Evolutionary conservation across 331 rosid species (phyloP), one percentile per base, ranked within the genome.

Genomic region (Malus hybrid): DNA sequence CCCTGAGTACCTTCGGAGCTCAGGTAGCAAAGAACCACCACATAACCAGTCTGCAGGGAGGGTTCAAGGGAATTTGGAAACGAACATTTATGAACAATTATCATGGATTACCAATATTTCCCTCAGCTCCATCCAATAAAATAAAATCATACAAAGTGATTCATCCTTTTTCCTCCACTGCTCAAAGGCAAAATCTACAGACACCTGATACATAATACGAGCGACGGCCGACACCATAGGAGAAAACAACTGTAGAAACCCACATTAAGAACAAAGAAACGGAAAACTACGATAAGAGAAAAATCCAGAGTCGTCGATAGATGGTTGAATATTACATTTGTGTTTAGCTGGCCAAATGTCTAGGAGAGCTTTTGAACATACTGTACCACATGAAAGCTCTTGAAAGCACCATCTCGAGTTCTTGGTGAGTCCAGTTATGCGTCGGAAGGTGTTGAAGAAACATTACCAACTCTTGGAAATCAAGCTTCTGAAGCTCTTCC

Each of bases 321-420:
- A 73, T 65, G 73, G 62, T 42, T 66, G 71, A 83, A 75, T 77
- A 19, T 42, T 44, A 79, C 61, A 57, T 46, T 80, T 67, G 55
- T 67, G 11, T 89, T 72, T 85, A 91, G 79, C 88, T 85, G 82
- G 97, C 89, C 63, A 95, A 86, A 87, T 95, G 99, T 79, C 97
- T 95, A 0, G 99, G 99, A 71, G 90, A 92, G 81, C 83, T 87
- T 85, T 92, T 95, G 89, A 95, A 95, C 97, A 95, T 90, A 85
- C 91, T 92, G 88, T 95, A 93, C 97, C 99, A 95, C 97, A 95
- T 89, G 84, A 85, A 92, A 61, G 97, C 96, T 33, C 97, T 91
- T 59, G 97, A 95, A 56, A 95, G 97, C 74, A 95, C 97, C 91
- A 85, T 89, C 86, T 95, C 99, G 1, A 95, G 97, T 82, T 95